Percentiles rank a stretch among this genome's conserved stretches.
Evolutionary conservation across 2,329 filamentous ascomycete genomes (phyloP).

Genomic region (Sporothrix humicola): DNA sequence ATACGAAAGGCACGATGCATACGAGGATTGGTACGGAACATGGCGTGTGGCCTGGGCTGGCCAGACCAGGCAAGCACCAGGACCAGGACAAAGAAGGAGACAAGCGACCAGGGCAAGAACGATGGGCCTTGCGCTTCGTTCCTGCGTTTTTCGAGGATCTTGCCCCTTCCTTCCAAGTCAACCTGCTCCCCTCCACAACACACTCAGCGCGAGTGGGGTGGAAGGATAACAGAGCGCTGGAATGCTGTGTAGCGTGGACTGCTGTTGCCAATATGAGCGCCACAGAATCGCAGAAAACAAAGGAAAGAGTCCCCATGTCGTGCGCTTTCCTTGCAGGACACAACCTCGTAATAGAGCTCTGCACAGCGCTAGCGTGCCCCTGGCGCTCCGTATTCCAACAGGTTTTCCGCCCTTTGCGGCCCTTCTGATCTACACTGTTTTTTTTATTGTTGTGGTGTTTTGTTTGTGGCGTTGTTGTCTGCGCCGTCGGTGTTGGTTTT

Average conservation of each 20-base stretch:
- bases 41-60: neutral
- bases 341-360: slow-evolving; percentile 21
- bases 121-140: slow-evolving; percentile 18
- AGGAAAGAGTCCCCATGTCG: slow-evolving; percentile 10
- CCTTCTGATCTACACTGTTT: neutral
- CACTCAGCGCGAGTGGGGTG: neutral
- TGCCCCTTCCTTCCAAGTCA: slow-evolving; percentile 20
- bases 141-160: slow-evolving; percentile 15
- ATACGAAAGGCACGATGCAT: slow-evolving; percentile 18
- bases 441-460: neutral
- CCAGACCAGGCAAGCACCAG: neutral
- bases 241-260: slow-evolving; percentile 3
- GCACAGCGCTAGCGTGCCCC: slow-evolving; percentile 22
- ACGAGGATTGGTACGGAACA: slow-evolving; percentile 4
- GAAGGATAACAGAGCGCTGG: neutral
- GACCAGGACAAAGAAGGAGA: slow-evolving; percentile 5
- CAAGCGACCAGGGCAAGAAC: slow-evolving; percentile 20
- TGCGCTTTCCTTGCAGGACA: slow-evolving; percentile 13
- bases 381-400: slow-evolving; percentile 9
- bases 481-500: neutral
- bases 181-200: slow-evolving; percentile 6
- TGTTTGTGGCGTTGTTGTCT: slow-evolving; percentile 6
- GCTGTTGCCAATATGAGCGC: neutral
- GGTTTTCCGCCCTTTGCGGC: neutral
- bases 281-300: neutral